phyloP scores from a whole-genome alignment of 331 rosid genomes.

The Spiraea crenata region DNA sequence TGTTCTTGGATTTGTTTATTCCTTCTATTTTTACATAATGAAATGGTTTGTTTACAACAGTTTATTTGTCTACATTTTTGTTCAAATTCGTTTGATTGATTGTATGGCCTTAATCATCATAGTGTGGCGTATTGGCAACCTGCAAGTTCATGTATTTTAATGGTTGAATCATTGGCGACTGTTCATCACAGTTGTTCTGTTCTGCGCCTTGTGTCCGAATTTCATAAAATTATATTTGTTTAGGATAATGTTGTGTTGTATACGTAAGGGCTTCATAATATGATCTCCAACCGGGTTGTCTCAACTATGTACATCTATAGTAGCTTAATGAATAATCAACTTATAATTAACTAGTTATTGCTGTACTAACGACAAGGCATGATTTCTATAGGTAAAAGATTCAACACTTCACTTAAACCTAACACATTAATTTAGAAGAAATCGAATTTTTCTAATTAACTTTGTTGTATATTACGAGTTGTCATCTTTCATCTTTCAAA shows the following conservation, averaged over 20 bases:
- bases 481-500: no score
- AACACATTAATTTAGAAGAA: no score
- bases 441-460: no score
- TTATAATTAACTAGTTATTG: no score
- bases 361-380: not conserved
- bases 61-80: not conserved
- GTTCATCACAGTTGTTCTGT: not conserved
- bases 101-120: not conserved
- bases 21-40: not conserved
- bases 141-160: not conserved
- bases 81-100: not conserved
- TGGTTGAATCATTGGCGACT: not conserved
- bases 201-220: not conserved
- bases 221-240: not conserved
- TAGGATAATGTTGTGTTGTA: not conserved
- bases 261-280: not conserved
- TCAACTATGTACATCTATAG: not conserved
- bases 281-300: not conserved
- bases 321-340: not conserved
- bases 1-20: slow-evolving; percentile 10
- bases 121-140: not conserved
- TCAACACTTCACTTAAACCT: no score
- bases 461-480: no score
- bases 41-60: not conserved
- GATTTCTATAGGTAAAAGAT: no score